phyloP scores from a whole-genome alignment of 139 green algal genomes.

The Astrephomene gubernaculifera region DNA sequence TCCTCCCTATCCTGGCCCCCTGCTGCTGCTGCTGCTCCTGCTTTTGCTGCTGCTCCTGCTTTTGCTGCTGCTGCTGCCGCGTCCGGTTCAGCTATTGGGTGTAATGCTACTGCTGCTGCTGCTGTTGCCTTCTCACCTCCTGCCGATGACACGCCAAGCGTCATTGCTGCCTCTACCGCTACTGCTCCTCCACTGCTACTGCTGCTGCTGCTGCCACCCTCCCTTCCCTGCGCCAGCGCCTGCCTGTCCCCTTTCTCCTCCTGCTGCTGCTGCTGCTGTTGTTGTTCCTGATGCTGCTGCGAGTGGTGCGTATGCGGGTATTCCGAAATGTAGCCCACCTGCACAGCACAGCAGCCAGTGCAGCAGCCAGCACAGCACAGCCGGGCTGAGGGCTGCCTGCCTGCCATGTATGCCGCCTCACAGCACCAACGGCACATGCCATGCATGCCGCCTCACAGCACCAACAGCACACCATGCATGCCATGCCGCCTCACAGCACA shows the following conservation, averaged over 20 bases:
- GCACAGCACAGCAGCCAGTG: no score
- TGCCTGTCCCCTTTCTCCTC: neutral
- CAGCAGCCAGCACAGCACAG: neutral
- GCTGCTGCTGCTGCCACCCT: neutral
- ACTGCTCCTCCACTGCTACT: neutral
- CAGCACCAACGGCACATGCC: no score
- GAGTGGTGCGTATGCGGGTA: conserved; percentile 67
- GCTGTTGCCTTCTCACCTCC: neutral
- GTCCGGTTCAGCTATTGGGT: no score
- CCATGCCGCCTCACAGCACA: no score
- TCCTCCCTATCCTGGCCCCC: no score
- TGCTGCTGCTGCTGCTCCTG: neutral
- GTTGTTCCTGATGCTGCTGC: neutral
- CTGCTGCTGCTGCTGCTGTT: neutral
- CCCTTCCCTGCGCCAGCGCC: no score
- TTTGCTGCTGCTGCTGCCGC: neutral
- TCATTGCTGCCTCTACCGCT: neutral
- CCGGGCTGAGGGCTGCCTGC: no score
- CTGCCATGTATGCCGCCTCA: no score
- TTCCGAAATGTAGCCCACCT: conserved; percentile 80
- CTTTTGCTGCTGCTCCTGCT: neutral
- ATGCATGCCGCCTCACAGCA: no score
- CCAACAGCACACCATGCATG: no score
- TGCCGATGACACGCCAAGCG: neutral
- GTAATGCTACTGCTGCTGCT: neutral